A percentile compares a stretch with the other conserved stretches of the same genome.
These are phyloP conservation scores for Candida ortonii DNA, from an alignment of 805 yeast species.

Conservation along the genomic window DNA sequence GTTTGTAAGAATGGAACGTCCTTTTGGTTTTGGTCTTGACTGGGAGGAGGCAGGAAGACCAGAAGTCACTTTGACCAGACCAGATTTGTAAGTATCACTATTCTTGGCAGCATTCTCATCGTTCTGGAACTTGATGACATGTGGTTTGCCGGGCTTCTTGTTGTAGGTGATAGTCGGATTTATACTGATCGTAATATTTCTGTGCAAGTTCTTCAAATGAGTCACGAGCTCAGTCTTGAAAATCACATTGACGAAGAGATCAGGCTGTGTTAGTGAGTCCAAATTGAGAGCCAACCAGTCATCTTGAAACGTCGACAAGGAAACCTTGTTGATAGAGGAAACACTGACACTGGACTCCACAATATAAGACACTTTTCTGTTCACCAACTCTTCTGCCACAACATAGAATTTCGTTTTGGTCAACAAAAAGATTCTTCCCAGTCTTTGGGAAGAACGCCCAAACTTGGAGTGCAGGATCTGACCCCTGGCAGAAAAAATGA, in stretches of 20 bases:
- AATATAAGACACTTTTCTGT: constrained; percentile 50
- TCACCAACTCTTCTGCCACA: constrained; percentile 67
- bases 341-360: constrained; percentile 66
- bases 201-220: constrained; percentile 61
- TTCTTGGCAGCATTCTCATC: constrained; percentile 61
- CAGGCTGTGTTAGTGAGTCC: constrained; percentile 60
- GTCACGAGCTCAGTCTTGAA: constrained; percentile 90
- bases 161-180: constrained; percentile 76
- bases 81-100: constrained; percentile 82
- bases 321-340: constrained; percentile 55
- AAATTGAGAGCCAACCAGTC: constrained; percentile 83
- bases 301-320: constrained; percentile 76
- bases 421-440: constrained; percentile 69
- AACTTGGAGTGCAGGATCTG: constrained; percentile 81
- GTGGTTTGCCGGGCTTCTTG: constrained; percentile 84
- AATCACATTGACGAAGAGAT: constrained; percentile 71
- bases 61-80: constrained; percentile 73
- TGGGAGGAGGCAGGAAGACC: constrained; percentile 74
- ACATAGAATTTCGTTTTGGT: constrained; percentile 63
- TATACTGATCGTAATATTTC: constrained; percentile 57
- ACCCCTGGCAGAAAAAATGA: constrained; percentile 78
- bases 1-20: constrained; percentile 31
- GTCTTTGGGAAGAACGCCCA: constrained; percentile 84
- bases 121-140: constrained; percentile 64
- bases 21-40: constrained; percentile 76